These are phyloP conservation scores for Myriosclerotinia duriaeana DNA, from an alignment of 2,329 filamentous ascomycete species.

Conservation along the genomic window DNA sequence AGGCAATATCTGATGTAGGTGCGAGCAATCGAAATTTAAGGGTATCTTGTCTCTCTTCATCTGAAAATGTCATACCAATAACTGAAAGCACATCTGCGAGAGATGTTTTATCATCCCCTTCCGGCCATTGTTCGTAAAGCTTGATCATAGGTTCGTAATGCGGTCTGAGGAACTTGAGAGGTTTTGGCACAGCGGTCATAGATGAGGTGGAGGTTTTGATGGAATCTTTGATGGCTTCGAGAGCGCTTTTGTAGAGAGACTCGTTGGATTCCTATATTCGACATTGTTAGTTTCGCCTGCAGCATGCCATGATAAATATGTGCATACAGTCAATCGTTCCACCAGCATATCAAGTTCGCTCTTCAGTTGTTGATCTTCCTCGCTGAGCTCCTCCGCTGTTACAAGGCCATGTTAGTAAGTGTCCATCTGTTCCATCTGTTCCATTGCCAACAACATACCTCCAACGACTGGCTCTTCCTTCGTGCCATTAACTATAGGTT, in stretches of 20 bases:
- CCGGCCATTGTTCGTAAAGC: conserved; percentile 86
- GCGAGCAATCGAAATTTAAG: conserved; percentile 92
- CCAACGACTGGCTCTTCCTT: conserved; percentile 61
- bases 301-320: conserved; percentile 24
- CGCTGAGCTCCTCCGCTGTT: conserved; percentile 82
- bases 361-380: conserved; percentile 98
- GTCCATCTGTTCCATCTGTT: conserved; percentile 28
- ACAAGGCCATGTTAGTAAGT: conserved; percentile 40
- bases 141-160: conserved; percentile 90
- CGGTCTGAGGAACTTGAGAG: conserved; percentile 93
- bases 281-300: conserved; percentile 25
- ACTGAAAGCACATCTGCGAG: conserved; percentile 95
- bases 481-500: conserved; percentile 69
- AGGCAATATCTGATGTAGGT: conserved; percentile 86
- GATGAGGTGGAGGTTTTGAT: conserved; percentile 99
- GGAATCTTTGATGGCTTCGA: conserved; percentile 95
- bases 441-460: conserved; percentile 39
- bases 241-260: conserved; percentile 83
- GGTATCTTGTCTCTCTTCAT: conserved; percentile 93
- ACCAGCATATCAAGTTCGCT: conserved; percentile 97
- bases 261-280: conserved; percentile 74
- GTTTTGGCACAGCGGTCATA: conserved; percentile 98
- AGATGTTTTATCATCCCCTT: conserved; percentile 80
- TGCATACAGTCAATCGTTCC: conserved; percentile 79
- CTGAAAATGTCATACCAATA: conserved; percentile 97